Evolutionary conservation across 768 basidiomycete genomes (phyloP), one percentile per base, ranked within the genome.

Genomic region (Crepidotus variabilis): DNA sequence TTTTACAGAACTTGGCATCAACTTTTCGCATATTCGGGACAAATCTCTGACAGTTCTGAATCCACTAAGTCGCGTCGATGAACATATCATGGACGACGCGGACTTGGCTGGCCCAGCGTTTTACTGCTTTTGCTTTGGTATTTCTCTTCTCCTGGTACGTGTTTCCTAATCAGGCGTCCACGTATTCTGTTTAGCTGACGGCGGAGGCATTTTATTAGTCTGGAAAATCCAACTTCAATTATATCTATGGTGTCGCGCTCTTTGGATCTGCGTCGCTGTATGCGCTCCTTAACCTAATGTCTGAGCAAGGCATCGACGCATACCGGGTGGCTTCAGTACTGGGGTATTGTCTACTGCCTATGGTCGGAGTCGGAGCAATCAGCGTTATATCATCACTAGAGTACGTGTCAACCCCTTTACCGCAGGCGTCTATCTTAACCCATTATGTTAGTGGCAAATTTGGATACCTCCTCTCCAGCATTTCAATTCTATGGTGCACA

Each of bases 61-160:
- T 66, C 97, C 97, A 2, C 75, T 98, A 20, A 81, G 84, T 56
- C 78, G 78, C 50, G 83, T 95, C 32, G 88, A 97, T 59, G 91
- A 89, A 60, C 88, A 82, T 56, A 98, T 99, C 57, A 99, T 99
- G 97, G 97, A 99, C 71, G 97, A 99, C 64, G 95, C 96, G 20
- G 97, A 99, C 73, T 80, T 99, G 28, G 94, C 96, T 8, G 97
- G 97, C 0, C 97, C 97, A 8, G 83, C 98, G 47, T 83, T 98
- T 5, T 98, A 98, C 75, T 88, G 88, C 67, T 92, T 98, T 69
- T 92, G 92, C 64, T 98, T 98, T 69, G 97, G 88, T 11, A 88
- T 90, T 43, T 93, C 90, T 66, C 81, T 99, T 1, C 83, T 99
- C 50, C 83, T 98, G 59, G 97, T 98, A 56, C 66, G 94, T 84